Percentiles rank a stretch among this genome's conserved stretches.
phyloP scores from a whole-genome alignment of 23 red algal genomes.

The Pyropia yezoensis region DNA sequence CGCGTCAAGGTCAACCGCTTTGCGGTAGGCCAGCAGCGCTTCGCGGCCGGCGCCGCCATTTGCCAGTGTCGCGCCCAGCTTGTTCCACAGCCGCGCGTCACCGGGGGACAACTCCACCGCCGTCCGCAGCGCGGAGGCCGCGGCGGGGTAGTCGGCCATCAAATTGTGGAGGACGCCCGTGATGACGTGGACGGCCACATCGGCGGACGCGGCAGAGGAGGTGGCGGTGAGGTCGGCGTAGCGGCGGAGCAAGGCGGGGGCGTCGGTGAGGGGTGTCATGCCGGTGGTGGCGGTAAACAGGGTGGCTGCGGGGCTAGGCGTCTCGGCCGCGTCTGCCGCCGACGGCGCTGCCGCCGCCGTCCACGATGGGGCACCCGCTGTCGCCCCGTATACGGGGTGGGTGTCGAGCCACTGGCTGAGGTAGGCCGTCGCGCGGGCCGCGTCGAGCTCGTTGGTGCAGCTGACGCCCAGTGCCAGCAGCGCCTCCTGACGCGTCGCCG shows the following conservation, averaged over 20 bases:
- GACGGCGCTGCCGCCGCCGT: neutral
- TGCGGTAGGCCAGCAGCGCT: slow-evolving; percentile 81
- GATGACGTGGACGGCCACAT: slow-evolving; percentile 49
- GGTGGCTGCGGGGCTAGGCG: slow-evolving; percentile 9
- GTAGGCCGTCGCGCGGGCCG: slow-evolving; percentile 36
- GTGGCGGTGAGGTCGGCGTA: neutral
- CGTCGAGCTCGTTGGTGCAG: slow-evolving; percentile 89
- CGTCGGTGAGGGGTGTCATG: neutral
- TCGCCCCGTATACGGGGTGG: neutral
- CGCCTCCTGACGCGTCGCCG: slow-evolving; percentile 33
- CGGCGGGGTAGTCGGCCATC: slow-evolving; percentile 58
- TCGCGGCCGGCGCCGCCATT: slow-evolving; percentile 68
- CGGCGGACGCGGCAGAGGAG: slow-evolving; percentile 12
- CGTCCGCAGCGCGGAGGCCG: slow-evolving; percentile 46
- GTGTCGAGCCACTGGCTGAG: slow-evolving; percentile 61
- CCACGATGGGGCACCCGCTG: neutral
- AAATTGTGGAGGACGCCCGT: slow-evolving; percentile 88
- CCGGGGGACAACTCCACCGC: slow-evolving; percentile 55
- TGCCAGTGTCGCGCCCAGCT: slow-evolving; percentile 88
- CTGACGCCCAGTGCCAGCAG: slow-evolving; percentile 76
- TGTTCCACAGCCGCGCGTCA: slow-evolving; percentile 83
- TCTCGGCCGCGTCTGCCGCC: slow-evolving; percentile 9
- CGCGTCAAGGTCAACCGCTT: slow-evolving; percentile 69
- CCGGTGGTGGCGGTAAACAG: neutral
- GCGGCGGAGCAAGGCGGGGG: slow-evolving; percentile 8